Conservation (phyloP, 257 asterid species). For the Parsonsia alboflavescens region DNA sequence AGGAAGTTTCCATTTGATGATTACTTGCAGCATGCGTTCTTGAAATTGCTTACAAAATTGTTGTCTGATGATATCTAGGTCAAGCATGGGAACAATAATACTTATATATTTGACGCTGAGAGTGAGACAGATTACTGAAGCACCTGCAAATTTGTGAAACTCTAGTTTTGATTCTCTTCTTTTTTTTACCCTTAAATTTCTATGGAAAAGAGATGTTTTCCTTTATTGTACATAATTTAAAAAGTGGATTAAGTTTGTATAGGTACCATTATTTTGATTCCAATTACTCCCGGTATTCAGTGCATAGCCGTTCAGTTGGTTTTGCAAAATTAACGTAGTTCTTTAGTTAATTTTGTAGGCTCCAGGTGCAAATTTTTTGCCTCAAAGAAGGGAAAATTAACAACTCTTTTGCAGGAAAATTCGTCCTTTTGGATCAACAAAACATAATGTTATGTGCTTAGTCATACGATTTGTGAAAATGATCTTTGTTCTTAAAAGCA, state of each 20-base stretch:
- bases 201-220: slow-evolving; percentile 11
- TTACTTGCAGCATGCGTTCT: not conserved
- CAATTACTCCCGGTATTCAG: not conserved
- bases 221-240: slow-evolving; percentile 38
- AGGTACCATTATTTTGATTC: slow-evolving; percentile 11
- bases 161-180: not conserved
- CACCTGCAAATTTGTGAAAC: slow-evolving; percentile 40
- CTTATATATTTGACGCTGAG: slow-evolving; percentile 80
- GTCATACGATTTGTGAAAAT: no score
- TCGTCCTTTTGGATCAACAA: no score
- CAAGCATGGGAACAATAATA: slow-evolving; percentile 82
- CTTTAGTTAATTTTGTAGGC: not conserved
- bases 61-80: slow-evolving; percentile 40
- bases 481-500: no score
- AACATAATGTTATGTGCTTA: no score
- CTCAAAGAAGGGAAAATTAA: no score
- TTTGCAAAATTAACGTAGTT: no score
- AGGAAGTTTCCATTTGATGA: not conserved
- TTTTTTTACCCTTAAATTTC: not conserved
- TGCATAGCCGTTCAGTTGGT: not conserved
- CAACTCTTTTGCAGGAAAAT: no score
- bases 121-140: slow-evolving; percentile 61
- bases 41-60: not conserved
- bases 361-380: not conserved
- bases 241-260: slow-evolving; percentile 21